Evolutionary conservation across 2,329 filamentous ascomycete genomes (phyloP), one percentile per base, ranked within the genome.

Genomic region (Phoma sp.): DNA sequence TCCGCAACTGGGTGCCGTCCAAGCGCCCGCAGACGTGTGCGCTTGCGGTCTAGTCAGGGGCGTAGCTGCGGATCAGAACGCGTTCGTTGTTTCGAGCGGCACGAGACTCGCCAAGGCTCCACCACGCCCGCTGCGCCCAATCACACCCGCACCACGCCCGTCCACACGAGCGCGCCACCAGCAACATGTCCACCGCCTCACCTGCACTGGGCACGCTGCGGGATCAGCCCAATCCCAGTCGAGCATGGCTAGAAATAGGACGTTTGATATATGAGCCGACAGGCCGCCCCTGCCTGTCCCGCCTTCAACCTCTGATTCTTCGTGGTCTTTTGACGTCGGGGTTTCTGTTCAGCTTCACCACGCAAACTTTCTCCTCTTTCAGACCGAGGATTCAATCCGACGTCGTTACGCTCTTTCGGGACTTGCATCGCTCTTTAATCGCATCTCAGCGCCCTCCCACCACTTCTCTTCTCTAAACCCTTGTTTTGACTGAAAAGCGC

Each of bases 371-470:
- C 62, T 25, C 45, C 55, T 48, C 36, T 51, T 57, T 44, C 52
- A 70, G 69, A 70, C 70, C 62, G 65, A 63, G 65, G 70, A 63
- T 55, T 57, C 45, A 38, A 52, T 67, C 68, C 68, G 45, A 66
- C 60, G 70, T 73, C 71, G 66, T 70, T 64, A 59, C 71, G 55
- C 68, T 74, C 71, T 67, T 74, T 74, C 65, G 53, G 29, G 56
- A 58, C 24, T 37, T 48, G 45, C 52, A 53, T 55, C 48, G 36
- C 49, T 57, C 52, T 61, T 61, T 58, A 49, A 43, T 54, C 38
- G 43, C 43, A 51, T 59, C 46, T 48, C 38, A 32, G 55, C 49
- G 37, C 35, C 36, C 56, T 58, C 54, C 43, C 38, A 44, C 33
- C 29, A 4, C 12, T 31, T 60, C 47, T 21, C 57, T 55, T 39